These are phyloP conservation scores for Penicillium sp. DNA, from an alignment of 2,329 filamentous ascomycete genomes.

Conservation along the genomic window DNA sequence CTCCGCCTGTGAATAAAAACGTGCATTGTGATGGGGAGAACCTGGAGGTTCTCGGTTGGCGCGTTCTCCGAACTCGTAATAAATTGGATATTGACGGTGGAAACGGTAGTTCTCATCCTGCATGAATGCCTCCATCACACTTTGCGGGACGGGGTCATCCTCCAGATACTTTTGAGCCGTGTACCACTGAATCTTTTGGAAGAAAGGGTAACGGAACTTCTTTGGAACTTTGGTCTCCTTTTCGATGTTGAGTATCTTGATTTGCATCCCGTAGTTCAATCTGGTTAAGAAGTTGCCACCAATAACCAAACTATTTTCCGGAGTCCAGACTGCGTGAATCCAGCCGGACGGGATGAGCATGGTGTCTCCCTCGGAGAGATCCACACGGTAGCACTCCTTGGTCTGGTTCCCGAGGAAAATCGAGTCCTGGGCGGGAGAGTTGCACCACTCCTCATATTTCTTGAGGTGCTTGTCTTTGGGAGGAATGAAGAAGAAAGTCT, in stretches of 20 bases:
- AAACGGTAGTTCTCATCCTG: slow-evolving; percentile 54
- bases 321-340: slow-evolving; percentile 71
- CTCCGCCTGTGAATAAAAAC: slow-evolving; percentile 63
- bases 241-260: slow-evolving; percentile 63
- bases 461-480: slow-evolving; percentile 66
- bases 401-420: slow-evolving; percentile 64
- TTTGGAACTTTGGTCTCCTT: slow-evolving; percentile 63
- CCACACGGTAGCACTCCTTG: slow-evolving; percentile 65
- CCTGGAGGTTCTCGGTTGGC: slow-evolving; percentile 51
- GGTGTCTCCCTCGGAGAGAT: slow-evolving; percentile 64
- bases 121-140: slow-evolving; percentile 54
- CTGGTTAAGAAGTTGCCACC: slow-evolving; percentile 68
- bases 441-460: slow-evolving; percentile 69
- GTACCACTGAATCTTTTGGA: slow-evolving; percentile 69
- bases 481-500: slow-evolving; percentile 70
- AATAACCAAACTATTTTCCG: slow-evolving; percentile 66
- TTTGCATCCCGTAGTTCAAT: slow-evolving; percentile 64
- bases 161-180: slow-evolving; percentile 62
- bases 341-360: slow-evolving; percentile 70
- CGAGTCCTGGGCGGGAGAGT: slow-evolving; percentile 63
- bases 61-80: slow-evolving; percentile 57
- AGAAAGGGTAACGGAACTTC: slow-evolving; percentile 66
- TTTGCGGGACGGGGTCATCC: slow-evolving; percentile 60
- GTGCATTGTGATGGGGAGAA: slow-evolving; percentile 54
- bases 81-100: slow-evolving; percentile 54